Evolutionary conservation across 2,329 filamentous ascomycete species (phyloP), one percentile per base, ranked within the genome.

Genomic region (Bisporella sp.): DNA sequence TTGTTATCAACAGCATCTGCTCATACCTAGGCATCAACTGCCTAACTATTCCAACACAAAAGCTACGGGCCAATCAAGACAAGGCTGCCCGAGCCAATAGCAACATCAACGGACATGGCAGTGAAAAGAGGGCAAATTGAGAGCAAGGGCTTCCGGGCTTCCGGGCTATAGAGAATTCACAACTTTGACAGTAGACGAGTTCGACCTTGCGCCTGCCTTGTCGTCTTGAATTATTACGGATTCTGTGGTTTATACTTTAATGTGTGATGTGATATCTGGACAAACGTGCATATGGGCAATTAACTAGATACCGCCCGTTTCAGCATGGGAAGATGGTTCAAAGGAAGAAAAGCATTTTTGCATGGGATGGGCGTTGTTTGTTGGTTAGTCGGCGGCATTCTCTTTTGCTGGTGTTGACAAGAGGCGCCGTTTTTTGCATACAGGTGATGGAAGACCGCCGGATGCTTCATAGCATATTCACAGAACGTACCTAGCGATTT

Each of bases 11-110:
- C 55, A 87, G 86, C 65, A 97, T 99, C 62, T 97, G 93, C 71
- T 78, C 84, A 49, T 97, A 87, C 70, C 73, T 99, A 29, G 90
- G 89, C 55, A 99, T 99, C 74, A 93, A 92, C 64, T 96, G 92
- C 63, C 72, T 99, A 58, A 97, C 91, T 1, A 96, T 99, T 54
- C 81, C 81, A 8, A 66, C 69, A 56, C 75, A 78, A 57, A 84
- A 84, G 47, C 46, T 57, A 31, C 51, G 53, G 30, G 59, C 54
- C 33, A 61, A 61, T 21, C 51, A 57, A 37, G 59, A 61, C 46
- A 61, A 64, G 43, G 46, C 53, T 9, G 62, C 57, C 29, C 52
- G 50, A 6, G 42, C 57, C 6, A 63, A 57, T 48, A 58, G 60
- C 13, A 56, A 41, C 9, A 42, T 53, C 9, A 64, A 58, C 48